Evolutionary conservation across 2,329 filamentous ascomycete species (phyloP).

Genomic region (Phyllosticta citrichinensis): DNA sequence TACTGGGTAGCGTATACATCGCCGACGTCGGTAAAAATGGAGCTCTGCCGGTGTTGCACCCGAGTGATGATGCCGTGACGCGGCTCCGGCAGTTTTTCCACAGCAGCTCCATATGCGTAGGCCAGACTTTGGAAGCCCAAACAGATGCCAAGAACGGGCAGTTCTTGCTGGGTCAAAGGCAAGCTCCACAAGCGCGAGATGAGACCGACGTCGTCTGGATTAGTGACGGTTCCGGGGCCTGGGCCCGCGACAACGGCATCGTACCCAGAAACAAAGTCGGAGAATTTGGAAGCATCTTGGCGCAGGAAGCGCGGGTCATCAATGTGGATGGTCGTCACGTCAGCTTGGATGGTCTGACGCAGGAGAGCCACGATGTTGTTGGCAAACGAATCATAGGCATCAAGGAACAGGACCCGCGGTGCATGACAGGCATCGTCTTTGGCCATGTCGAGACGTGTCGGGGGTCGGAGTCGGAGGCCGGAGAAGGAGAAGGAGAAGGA

Average conservation of each 20-base stretch:
- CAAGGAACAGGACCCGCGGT: slow-evolving; percentile 67
- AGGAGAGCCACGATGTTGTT: slow-evolving; percentile 87
- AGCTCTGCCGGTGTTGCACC: slow-evolving; percentile 49
- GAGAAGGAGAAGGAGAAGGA: neutral
- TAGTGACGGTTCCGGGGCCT: slow-evolving; percentile 72
- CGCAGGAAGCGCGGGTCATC: slow-evolving; percentile 35
- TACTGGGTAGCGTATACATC: slow-evolving; percentile 65
- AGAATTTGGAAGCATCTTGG: slow-evolving; percentile 23
- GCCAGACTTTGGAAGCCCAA: slow-evolving; percentile 80
- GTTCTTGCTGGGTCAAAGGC: slow-evolving; percentile 39
- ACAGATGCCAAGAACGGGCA: slow-evolving; percentile 82
- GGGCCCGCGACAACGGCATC: slow-evolving; percentile 85
- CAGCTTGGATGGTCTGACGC: slow-evolving; percentile 54
- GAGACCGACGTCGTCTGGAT: slow-evolving; percentile 67
- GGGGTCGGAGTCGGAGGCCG: neutral
- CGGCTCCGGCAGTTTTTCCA: slow-evolving; percentile 59
- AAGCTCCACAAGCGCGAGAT: slow-evolving; percentile 69
- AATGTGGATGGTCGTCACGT: slow-evolving; percentile 64
- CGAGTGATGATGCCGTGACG: slow-evolving; percentile 71
- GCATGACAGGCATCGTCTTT: neutral
- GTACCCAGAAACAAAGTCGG: slow-evolving; percentile 47
- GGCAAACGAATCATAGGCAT: slow-evolving; percentile 94
- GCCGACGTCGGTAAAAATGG: slow-evolving; percentile 56
- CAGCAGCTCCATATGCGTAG: slow-evolving; percentile 53
- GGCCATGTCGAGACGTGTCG: slow-evolving; percentile 1